Base-by-base conservation (phyloP, 2,329 filamentous ascomycete species). In the Colletotrichum lindemuthianum region DNA sequence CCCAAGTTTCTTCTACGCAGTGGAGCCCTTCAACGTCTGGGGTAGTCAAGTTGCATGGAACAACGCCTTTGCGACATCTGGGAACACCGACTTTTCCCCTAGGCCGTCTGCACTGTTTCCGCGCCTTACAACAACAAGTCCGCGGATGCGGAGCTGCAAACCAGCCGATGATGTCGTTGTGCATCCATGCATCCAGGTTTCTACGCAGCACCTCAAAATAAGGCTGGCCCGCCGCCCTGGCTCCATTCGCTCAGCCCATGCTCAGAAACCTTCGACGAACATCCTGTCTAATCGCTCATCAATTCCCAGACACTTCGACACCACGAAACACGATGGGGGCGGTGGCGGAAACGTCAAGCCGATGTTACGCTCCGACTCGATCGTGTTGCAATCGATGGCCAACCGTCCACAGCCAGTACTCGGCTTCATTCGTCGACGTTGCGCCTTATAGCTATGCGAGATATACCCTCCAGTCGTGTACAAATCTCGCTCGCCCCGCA, bases 121-220 rank as follows among this genome's bases (percentile, higher is more conserved):
- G 3, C 13, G 41, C 41, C 10, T n/a, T 15, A 15, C 10, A 11
- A 15, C 10, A 11, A 6, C 5, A 15, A 6, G 13, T n/a, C 4
- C 24, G 45, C 32, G 45, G 45, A 13, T n/a, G 16, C 45, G 33
- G 11, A 12, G 24, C 24, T 24, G 41, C 12, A 43, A 48, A 32
- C 43, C 9, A 10, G 15, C 43, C 43, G 43, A 48, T 48, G 45
- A 48, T 48, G 45, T 48, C 45, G 45, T 48, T 8, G 45, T 48
- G 32, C 45, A 48, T 47, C 9, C 10, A n/a, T 44, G 41, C 41
- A 44, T 44, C 41, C 41, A n/a, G 8, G 13, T 48, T 11, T 11
- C 10, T 13, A 48, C 16, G 10, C 45, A 33, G 8, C 4, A 48
- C 16, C 24, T 48, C 8, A 34, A 48, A 48, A 48, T 48, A 48